Conservation (phyloP, 805 yeast species). For the Saccharomycopsis microspora region DNA sequence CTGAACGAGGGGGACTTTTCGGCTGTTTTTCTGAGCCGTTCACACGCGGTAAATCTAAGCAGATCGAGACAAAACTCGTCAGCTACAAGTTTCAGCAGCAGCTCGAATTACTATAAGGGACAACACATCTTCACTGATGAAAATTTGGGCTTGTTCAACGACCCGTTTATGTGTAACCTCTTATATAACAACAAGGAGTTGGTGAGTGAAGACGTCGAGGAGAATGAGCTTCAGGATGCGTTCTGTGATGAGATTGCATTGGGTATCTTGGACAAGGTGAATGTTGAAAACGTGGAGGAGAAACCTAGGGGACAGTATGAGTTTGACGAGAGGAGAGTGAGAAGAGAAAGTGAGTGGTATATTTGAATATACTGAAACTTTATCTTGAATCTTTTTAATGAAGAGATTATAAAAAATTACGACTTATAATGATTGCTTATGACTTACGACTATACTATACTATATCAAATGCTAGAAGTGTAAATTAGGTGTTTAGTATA, state of each 20-base stretch:
- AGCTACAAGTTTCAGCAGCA: constrained; percentile 12
- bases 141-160: constrained; percentile 2
- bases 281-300: background rate
- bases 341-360: background rate
- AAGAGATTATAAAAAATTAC: too few relatives aligned
- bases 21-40: background rate
- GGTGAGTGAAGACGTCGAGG: background rate
- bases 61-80: constrained; percentile 15
- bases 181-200: constrained; percentile 4
- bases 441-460: background rate
- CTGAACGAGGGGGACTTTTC: background rate
- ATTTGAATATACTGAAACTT: background rate
- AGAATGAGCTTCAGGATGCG: constrained; percentile 5
- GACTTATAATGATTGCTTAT: background rate
- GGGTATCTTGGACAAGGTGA: constrained; percentile 10
- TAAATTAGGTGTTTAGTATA: too few relatives aligned
- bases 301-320: background rate
- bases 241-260: constrained; percentile 13
- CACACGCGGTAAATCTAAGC: background rate
- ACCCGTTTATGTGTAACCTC: constrained; percentile 4
- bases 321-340: background rate
- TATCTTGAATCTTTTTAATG: too few relatives aligned
- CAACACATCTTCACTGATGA: background rate
- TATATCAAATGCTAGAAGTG: too few relatives aligned
- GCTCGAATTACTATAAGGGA: background rate